phyloP scores from a whole-genome alignment of 208 protist genomes.

The Angomonas ambiguus region DNA sequence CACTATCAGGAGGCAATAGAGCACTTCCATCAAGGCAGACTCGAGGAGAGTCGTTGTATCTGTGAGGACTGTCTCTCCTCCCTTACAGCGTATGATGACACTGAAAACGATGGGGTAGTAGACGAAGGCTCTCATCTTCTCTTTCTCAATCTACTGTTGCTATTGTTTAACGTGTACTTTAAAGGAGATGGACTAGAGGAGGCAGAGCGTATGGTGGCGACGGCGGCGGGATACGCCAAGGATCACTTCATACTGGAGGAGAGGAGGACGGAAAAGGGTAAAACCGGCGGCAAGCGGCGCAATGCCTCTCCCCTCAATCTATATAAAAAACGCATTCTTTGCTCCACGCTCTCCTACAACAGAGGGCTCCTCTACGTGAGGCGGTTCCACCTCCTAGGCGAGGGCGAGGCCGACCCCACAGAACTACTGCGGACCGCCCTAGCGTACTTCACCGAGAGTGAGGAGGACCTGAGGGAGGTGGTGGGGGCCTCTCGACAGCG shows the following conservation, averaged over 20 bases:
- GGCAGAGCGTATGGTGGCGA: conserved; percentile 54
- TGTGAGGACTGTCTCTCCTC: neutral
- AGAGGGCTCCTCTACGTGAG: conserved; percentile 45
- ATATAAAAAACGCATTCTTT: conserved; percentile 13
- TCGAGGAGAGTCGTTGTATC: conserved; percentile 1
- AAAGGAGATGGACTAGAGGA: conserved; percentile 33
- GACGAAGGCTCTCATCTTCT: conserved; percentile 17
- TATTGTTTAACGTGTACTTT: conserved; percentile 45
- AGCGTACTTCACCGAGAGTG: conserved; percentile 26
- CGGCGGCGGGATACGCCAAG: conserved; percentile 45
- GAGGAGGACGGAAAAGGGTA: neutral
- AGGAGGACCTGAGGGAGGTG: conserved; percentile 25
- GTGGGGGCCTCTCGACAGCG: conserved; percentile 28
- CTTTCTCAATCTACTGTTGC: conserved; percentile 43
- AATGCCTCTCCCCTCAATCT: neutral
- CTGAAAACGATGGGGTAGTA: neutral
- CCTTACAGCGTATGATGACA: neutral
- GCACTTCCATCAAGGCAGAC: neutral
- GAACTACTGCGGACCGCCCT: neutral
- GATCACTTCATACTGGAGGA: conserved; percentile 25
- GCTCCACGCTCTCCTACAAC: conserved; percentile 41
- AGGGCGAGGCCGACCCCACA: neutral
- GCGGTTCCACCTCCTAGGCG: conserved; percentile 4
- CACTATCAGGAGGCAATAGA: neutral
- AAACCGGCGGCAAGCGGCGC: neutral